These are phyloP conservation scores for Exophiala sideris DNA, from an alignment of 2,329 filamentous ascomycete genomes.

Conservation along the genomic window DNA sequence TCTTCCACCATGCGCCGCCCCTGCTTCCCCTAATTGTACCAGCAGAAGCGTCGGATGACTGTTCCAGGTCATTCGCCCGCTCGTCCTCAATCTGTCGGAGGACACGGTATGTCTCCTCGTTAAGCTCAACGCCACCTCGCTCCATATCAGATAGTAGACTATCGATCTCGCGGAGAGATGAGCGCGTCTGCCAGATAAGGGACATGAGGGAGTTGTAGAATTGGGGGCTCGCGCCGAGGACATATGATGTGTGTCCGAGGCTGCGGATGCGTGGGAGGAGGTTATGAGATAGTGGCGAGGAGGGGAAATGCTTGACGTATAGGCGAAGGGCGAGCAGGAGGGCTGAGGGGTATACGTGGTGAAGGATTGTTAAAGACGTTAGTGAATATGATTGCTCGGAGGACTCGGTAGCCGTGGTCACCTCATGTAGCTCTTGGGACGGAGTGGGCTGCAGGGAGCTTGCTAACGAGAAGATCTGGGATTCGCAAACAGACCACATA, in stretches of 20 bases:
- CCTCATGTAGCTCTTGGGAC: neutral
- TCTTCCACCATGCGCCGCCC: constrained; percentile 19
- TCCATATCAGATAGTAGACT: constrained; percentile 44
- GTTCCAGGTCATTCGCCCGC: constrained; percentile 9
- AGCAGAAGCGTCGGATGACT: neutral
- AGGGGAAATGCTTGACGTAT: constrained; percentile 39
- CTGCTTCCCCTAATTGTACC: neutral
- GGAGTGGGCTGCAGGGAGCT: constrained; percentile 1
- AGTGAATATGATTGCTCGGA: constrained; percentile 2
- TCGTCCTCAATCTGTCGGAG: constrained; percentile 19
- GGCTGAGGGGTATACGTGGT: constrained; percentile 40
- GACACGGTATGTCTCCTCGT: constrained; percentile 33
- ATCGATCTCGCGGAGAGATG: constrained; percentile 40
- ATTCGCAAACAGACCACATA: constrained; percentile 22
- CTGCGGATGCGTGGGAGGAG: constrained; percentile 41
- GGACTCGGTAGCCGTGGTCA: neutral
- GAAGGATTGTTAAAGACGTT: constrained; percentile 6
- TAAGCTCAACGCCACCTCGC: constrained; percentile 38
- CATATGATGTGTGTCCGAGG: constrained; percentile 40
- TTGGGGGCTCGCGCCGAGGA: constrained; percentile 41
- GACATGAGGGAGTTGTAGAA: constrained; percentile 46
- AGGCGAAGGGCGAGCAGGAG: constrained; percentile 41
- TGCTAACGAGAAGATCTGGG: constrained; percentile 22
- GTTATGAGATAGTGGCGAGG: constrained; percentile 39
- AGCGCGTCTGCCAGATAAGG: constrained; percentile 42